A percentile compares a stretch with the other conserved stretches of the same genome.
Conservation (phyloP, 163 green algal species). For the Coccomyxa subellipsoidea region DNA sequence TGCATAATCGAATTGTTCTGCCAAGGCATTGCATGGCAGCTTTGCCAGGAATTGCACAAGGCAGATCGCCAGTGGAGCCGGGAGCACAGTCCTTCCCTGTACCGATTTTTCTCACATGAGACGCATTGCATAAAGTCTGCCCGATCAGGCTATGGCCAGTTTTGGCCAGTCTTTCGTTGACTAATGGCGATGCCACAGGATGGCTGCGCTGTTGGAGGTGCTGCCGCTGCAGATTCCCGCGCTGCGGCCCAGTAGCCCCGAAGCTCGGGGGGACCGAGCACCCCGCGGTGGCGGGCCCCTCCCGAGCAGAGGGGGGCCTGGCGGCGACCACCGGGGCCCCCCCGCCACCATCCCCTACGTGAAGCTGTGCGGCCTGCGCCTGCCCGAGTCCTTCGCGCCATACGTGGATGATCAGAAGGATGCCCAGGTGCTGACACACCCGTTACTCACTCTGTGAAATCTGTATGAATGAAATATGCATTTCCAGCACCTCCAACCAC, state of each 20-base stretch:
- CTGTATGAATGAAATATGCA: too few relatives aligned
- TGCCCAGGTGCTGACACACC: not conserved
- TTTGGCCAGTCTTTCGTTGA: too few relatives aligned
- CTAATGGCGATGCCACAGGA: not conserved
- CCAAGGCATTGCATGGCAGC: too few relatives aligned
- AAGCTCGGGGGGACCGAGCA: not conserved
- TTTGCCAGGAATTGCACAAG: too few relatives aligned
- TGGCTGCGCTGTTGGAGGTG: conserved; percentile 4
- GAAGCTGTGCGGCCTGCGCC: conserved; percentile 8
- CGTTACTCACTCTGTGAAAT: too few relatives aligned
- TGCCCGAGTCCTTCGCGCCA: not conserved
- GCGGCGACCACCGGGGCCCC: not conserved
- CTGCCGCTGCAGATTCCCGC: not conserved
- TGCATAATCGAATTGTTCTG: too few relatives aligned
- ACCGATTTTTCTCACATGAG: too few relatives aligned
- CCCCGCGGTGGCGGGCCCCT: not conserved
- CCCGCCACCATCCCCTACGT: not conserved
- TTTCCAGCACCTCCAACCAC: too few relatives aligned
- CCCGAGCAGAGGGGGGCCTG: not conserved
- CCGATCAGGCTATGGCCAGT: too few relatives aligned
- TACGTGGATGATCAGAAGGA: not conserved
- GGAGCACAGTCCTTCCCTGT: too few relatives aligned
- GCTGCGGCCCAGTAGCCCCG: not conserved
- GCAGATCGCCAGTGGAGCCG: too few relatives aligned
- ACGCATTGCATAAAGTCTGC: too few relatives aligned